These are phyloP conservation scores for Diversispora epigaea DNA, from an alignment of 192 early-diverging fungal genomes.

Conservation along the genomic window DNA sequence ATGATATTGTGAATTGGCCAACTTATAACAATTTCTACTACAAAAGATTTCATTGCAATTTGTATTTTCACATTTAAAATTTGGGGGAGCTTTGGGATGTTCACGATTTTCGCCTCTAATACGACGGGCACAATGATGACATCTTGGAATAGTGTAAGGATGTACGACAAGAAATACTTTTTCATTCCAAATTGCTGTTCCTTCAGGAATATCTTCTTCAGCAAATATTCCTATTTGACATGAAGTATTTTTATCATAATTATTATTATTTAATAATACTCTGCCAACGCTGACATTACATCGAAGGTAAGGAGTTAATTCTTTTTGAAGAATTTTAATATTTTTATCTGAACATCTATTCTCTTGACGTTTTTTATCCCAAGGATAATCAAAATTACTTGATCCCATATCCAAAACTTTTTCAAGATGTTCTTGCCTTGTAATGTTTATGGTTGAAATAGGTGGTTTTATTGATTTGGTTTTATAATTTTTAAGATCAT, in stretches of 20 bases:
- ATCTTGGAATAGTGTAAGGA: too few species aligned
- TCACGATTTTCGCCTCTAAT: too few species aligned
- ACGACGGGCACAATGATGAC: too few species aligned
- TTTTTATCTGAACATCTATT: neutral
- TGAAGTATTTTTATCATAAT: neutral
- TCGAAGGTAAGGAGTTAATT: neutral
- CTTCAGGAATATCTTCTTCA: too few species aligned
- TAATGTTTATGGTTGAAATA: too few species aligned
- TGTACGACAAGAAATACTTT: too few species aligned
- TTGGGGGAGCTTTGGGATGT: too few species aligned
- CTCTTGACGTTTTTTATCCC: constrained; percentile 1
- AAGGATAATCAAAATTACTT: constrained; percentile 19
- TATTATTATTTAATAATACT: too few species aligned
- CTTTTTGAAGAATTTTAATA: neutral
- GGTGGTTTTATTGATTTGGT: too few species aligned
- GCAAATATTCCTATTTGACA: neutral
- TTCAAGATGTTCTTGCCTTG: too few species aligned
- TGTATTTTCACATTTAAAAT: neutral
- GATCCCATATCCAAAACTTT: neutral
- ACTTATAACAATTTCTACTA: neutral
- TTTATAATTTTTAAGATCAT: too few species aligned
- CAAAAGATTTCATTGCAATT: constrained; percentile 8
- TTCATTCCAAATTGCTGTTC: too few species aligned
- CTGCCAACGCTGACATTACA: neutral
- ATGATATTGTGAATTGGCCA: neutral